Percentiles rank a stretch among this genome's conserved stretches.
phyloP scores from a whole-genome alignment of 164 flowering plant genomes.

The Warburgia ugandensis region DNA sequence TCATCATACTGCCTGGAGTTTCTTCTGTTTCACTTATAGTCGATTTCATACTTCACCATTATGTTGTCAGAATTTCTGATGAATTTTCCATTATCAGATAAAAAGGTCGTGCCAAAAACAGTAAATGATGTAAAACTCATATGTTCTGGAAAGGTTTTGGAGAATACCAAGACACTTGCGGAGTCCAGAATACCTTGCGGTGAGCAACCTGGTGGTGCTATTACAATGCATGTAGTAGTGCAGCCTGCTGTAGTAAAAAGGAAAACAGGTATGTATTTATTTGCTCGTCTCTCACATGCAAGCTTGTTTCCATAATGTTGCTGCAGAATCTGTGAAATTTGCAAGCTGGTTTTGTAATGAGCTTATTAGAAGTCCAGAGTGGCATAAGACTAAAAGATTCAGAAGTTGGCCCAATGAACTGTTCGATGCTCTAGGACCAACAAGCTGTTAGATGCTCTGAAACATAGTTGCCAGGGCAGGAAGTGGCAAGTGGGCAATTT shows the following conservation, averaged over 20 bases:
- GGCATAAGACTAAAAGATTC: neutral
- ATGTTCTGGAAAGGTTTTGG: slow-evolving; percentile 54
- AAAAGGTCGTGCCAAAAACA: slow-evolving; percentile 34
- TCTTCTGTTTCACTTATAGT: no score
- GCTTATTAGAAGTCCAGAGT: neutral
- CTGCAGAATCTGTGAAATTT: neutral
- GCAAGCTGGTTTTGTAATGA: neutral
- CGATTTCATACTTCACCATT: no score
- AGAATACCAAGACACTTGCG: slow-evolving; percentile 53
- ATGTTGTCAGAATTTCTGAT: neutral
- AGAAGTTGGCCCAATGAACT: neutral
- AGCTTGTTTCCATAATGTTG: neutral
- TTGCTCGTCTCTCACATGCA: neutral
- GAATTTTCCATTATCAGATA: slow-evolving; percentile 20
- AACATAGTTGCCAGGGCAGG: neutral
- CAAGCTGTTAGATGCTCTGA: neutral
- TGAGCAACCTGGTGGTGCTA: slow-evolving; percentile 46
- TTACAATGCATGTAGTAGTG: slow-evolving; percentile 52
- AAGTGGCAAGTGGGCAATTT: neutral
- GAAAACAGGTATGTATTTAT: slow-evolving; percentile 27
- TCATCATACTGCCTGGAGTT: no score
- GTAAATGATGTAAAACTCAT: slow-evolving; percentile 47
- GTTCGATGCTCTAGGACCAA: neutral
- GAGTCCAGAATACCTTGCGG: slow-evolving; percentile 36
- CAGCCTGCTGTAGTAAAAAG: slow-evolving; percentile 27